A percentile compares a stretch with the other conserved stretches of the same genome.
Conservation (phyloP, 192 early-diverging fungal species). For the Coemansia aciculifera region DNA sequence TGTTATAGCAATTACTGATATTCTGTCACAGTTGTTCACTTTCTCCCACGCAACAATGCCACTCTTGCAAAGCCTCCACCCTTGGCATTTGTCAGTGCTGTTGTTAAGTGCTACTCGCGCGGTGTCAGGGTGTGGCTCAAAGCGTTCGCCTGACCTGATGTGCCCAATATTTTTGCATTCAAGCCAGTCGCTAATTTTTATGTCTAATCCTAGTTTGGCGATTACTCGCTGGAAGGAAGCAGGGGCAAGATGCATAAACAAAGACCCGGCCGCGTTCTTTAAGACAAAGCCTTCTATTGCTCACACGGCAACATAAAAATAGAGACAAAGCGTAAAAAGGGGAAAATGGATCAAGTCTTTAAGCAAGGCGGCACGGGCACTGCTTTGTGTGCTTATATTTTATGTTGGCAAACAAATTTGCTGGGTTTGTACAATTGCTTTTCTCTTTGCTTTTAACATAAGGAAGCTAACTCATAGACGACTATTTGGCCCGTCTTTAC, state of each 20-base stretch:
- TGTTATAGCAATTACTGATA: neutral
- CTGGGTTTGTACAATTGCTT: neutral
- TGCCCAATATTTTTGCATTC: slow-evolving; percentile 6
- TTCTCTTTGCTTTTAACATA: neutral
- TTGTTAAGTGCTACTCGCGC: neutral
- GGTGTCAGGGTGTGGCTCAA: neutral
- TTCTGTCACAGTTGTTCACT: neutral
- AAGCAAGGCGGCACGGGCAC: neutral
- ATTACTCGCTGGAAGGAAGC: neutral
- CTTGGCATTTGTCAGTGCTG: neutral
- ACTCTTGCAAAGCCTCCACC: neutral
- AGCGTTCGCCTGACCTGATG: neutral
- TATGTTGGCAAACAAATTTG: neutral
- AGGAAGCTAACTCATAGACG: neutral
- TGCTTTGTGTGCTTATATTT: neutral
- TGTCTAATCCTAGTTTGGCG: neutral
- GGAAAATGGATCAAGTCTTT: neutral
- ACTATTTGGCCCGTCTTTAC: neutral
- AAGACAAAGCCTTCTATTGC: neutral
- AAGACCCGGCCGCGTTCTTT: neutral
- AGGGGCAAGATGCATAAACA: neutral
- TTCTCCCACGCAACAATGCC: neutral
- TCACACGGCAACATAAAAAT: neutral
- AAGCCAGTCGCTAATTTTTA: neutral
- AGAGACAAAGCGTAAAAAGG: neutral